These are phyloP conservation scores for Gaertneriomyces sp. DNA, from an alignment of 192 early-diverging fungal genomes.

Conservation along the genomic window DNA sequence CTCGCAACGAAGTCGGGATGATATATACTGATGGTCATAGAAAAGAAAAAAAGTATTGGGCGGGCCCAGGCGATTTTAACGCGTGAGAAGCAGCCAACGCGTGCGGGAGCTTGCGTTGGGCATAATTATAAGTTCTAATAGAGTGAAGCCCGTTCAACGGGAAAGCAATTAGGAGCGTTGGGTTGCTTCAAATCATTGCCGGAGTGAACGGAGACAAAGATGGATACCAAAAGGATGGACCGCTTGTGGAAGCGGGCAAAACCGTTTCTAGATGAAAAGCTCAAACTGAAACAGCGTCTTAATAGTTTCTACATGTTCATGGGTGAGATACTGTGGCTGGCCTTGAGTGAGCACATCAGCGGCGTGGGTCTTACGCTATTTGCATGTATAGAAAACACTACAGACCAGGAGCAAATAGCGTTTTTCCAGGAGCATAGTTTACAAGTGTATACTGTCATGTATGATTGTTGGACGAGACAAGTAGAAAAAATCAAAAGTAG, in stretches of 20 bases:
- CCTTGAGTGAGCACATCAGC: constrained; percentile 2
- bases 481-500: constrained; percentile 74
- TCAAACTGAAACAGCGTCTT: constrained; percentile 67
- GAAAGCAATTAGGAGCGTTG: no score
- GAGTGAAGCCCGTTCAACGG: no score
- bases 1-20: no score
- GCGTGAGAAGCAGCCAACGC: no score
- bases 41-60: no score
- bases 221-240: constrained; percentile 58
- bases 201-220: constrained; percentile 11
- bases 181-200: no score
- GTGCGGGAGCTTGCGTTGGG: no score
- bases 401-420: constrained; percentile 66
- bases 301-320: constrained; percentile 65
- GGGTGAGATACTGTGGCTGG: constrained; percentile 43
- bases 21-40: no score
- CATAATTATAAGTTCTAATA: no score
- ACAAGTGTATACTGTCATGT: constrained; percentile 64
- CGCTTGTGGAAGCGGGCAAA: constrained; percentile 71
- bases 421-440: constrained; percentile 76
- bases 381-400: constrained; percentile 51
- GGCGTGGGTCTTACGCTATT: constrained; percentile 2
- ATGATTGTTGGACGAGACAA: constrained; percentile 64
- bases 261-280: constrained; percentile 74
- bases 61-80: no score